These are phyloP conservation scores for Leccinum aurantiacum DNA, from an alignment of 768 basidiomycete species.

Conservation along the genomic window DNA sequence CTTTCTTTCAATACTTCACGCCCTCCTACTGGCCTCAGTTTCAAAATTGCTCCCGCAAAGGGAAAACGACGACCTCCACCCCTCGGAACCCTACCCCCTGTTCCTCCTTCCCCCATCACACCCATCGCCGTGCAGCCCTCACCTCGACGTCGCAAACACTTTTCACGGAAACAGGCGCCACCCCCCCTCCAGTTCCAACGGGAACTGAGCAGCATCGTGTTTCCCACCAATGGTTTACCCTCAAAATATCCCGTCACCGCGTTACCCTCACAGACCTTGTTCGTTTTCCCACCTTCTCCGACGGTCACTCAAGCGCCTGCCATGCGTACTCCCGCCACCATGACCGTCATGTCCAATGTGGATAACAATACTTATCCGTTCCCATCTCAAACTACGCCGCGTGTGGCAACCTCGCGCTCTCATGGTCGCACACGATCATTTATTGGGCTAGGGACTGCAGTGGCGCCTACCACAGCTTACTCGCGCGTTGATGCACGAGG, in stretches of 20 bases:
- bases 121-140: constrained; percentile 44
- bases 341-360: constrained; percentile 73
- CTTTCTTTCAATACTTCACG: constrained; percentile 47
- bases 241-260: constrained; percentile 29
- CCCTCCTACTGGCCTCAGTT: constrained; percentile 53
- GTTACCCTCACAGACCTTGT: constrained; percentile 79
- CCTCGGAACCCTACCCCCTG: constrained; percentile 62
- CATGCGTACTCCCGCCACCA: constrained; percentile 70
- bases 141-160: constrained; percentile 45
- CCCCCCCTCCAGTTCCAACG: constrained; percentile 54
- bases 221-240: constrained; percentile 25
- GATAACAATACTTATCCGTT: constrained; percentile 47
- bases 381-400: constrained; percentile 62
- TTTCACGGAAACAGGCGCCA: constrained; percentile 54
- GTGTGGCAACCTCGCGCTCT: constrained; percentile 64
- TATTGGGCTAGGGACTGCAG: constrained; percentile 65
- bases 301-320: constrained; percentile 44
- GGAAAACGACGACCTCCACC: constrained; percentile 61
- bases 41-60: constrained; percentile 49
- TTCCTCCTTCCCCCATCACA: constrained; percentile 69
- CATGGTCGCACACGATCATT: constrained; percentile 72
- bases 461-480: constrained; percentile 77
- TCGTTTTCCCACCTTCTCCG: constrained; percentile 84
- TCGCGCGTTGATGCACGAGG: constrained; percentile 83
- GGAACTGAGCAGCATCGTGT: constrained; percentile 27